A percentile compares a stretch with the other conserved stretches of the same genome.
phyloP scores from a whole-genome alignment of 345 rosid species.

The Nephelium lappaceum region DNA sequence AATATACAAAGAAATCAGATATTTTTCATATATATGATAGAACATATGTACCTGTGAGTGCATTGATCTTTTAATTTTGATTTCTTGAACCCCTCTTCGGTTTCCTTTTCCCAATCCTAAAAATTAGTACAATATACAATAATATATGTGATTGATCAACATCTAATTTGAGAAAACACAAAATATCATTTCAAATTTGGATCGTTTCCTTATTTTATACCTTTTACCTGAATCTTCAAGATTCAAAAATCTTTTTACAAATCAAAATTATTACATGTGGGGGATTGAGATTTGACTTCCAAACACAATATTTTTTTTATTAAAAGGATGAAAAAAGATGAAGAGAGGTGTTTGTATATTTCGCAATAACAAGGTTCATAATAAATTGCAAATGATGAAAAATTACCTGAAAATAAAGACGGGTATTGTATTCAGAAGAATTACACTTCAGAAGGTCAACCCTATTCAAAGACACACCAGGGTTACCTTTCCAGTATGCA shows the following conservation, averaged over 20 bases:
- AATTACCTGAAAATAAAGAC: constrained; percentile 40
- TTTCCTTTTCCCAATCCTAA: constrained; percentile 46
- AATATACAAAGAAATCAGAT: too few relatives aligned
- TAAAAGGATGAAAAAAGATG: too few relatives aligned
- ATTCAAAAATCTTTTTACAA: too few relatives aligned
- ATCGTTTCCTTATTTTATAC: too few relatives aligned
- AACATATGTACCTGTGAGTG: constrained; percentile 40
- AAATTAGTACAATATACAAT: background rate
- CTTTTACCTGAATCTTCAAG: background rate
- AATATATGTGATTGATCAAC: background rate
- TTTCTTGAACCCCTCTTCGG: constrained; percentile 28
- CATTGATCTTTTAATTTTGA: constrained; percentile 56
- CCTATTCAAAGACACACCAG: constrained; percentile 35
- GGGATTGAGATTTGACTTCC: too few relatives aligned
- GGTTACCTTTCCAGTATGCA: constrained; percentile 76
- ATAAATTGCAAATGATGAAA: background rate
- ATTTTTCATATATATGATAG: too few relatives aligned
- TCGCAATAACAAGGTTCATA: background rate
- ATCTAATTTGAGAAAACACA: background rate
- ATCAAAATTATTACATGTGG: too few relatives aligned
- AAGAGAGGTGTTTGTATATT: background rate
- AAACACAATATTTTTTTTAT: too few relatives aligned
- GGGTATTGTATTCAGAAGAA: constrained; percentile 45
- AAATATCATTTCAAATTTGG: too few relatives aligned
- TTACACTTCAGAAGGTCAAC: constrained; percentile 54